Conservation (phyloP, 176 grass and related monocot genomes). For the Poa annua region DNA sequence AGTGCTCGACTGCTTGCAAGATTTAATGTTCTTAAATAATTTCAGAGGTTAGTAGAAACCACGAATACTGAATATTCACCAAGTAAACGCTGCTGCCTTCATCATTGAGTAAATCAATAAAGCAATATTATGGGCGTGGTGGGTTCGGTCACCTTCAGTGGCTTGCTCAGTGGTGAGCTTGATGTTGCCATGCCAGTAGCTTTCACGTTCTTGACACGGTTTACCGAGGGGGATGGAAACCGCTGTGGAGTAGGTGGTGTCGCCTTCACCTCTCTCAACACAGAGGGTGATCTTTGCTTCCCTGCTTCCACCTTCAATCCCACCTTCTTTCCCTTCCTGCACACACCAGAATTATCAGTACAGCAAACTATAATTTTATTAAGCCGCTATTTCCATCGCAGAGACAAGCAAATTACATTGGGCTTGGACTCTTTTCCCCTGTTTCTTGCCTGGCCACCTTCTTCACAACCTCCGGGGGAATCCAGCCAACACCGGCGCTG, state of each 20-base stretch:
- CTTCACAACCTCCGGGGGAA: constrained; percentile 9
- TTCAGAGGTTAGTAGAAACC: constrained; percentile 1
- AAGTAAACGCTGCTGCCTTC: neutral
- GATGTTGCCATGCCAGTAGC: constrained; percentile 35
- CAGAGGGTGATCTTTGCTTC: constrained; percentile 55
- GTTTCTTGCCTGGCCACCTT: constrained; percentile 40
- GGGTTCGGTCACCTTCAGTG: constrained; percentile 56
- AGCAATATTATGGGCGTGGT: constrained; percentile 13
- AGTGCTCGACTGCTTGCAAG: neutral
- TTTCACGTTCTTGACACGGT: constrained; percentile 57
- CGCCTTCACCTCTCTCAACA: constrained; percentile 79
- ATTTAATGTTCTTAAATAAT: neutral
- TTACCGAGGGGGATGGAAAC: constrained; percentile 70
- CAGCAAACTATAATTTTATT: too few relatives aligned
- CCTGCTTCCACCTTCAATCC: constrained; percentile 54
- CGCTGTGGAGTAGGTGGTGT: constrained; percentile 84
- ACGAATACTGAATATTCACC: neutral
- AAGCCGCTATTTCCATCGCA: neutral
- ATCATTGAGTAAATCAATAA: constrained; percentile 22
- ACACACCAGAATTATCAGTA: constrained; percentile 30
- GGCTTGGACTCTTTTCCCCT: constrained; percentile 41
- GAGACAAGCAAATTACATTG: constrained; percentile 41
- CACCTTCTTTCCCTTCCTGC: constrained; percentile 55
- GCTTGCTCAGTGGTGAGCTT: constrained; percentile 70
- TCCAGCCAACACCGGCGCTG: neutral